Conservation (phyloP, 208 protist genomes). For the Acanthamoeba castellanii region DNA sequence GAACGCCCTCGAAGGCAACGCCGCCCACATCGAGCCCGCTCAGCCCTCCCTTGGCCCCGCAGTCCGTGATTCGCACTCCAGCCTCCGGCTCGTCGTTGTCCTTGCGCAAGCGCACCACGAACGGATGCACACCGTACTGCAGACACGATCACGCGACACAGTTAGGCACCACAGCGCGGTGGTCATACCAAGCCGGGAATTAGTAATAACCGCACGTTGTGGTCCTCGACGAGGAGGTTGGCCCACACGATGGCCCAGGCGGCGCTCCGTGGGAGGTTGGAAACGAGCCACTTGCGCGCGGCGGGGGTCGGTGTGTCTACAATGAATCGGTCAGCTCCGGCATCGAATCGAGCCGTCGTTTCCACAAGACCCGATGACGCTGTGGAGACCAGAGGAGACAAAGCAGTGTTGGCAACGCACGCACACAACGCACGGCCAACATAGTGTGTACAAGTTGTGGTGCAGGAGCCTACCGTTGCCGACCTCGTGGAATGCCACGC, state of each 20-base stretch:
- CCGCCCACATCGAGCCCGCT: conserved; percentile 14
- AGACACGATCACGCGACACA: not conserved
- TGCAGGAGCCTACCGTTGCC: not conserved
- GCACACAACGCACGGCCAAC: not conserved
- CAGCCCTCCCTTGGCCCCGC: conserved; percentile 31
- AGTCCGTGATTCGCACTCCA: not conserved
- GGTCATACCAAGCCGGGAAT: not conserved
- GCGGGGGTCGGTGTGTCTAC: not conserved
- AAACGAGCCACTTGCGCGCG: conserved; percentile 54
- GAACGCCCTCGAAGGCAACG: not conserved
- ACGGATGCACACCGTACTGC: conserved; percentile 44
- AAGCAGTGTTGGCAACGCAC: not conserved
- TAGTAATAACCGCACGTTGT: not conserved
- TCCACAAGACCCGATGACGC: not conserved
- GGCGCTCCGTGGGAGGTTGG: conserved; percentile 19
- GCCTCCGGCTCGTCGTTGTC: conserved; percentile 1
- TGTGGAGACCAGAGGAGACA: not conserved
- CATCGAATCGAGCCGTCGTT: conserved; percentile 37
- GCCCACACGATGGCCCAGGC: conserved; percentile 44
- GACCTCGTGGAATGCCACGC: conserved; percentile 11
- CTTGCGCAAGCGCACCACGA: conserved; percentile 24
- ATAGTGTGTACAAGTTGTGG: not conserved
- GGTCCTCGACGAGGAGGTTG: conserved; percentile 41
- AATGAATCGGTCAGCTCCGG: not conserved
- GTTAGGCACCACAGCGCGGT: not conserved